Evolutionary conservation across 345 rosid species (phyloP), one percentile per base, ranked within the genome.

Genomic region (Toxicodendron radicans): DNA sequence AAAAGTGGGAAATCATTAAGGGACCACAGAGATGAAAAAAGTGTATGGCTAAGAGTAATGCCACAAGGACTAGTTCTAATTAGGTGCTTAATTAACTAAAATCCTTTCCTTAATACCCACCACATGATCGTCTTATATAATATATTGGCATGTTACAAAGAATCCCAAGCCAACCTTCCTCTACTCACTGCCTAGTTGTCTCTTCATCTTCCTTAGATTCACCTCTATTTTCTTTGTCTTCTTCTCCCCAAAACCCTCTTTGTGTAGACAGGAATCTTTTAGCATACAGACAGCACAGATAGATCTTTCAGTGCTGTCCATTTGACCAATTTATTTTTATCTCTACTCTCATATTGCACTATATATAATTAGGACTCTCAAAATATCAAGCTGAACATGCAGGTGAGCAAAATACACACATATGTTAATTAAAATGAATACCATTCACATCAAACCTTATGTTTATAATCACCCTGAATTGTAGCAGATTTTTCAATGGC

Each of bases 401-500:
- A 88, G 97, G 93, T 84, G 75, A 83, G 85, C 3, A 17, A 32
- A n/a, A 3, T 18, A 16, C n/a, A 51, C 6, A 4, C 7, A 51
- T 13, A 51, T 8, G 62, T 35, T 2, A 18, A 53, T 30, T 9
- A 21, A 67, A 16, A 69, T 63, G 58, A 23, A 11, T 30, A 56
- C 23, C 7, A 4, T 51, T 69, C 66, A 63, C 56, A 68, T 48
- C 66, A 64, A 43, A 48, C 38, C 56, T 75, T 64, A 70, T 66
- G 14, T 57, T 23, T 10, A 49, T 58, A 20, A 60, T 38, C 73
- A 46, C 35, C 43, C 9, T 80, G 58, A 56, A 70, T 75, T 79
- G 58, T 82, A 80, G 78, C 97, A 95, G 97, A 86, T 91, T 78
- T 68, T 89, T 67, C 92, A 72, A 7, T 64, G 91, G 90, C 86